phyloP scores from a whole-genome alignment of 2,329 filamentous ascomycete genomes.

The Venturia carpophila region DNA sequence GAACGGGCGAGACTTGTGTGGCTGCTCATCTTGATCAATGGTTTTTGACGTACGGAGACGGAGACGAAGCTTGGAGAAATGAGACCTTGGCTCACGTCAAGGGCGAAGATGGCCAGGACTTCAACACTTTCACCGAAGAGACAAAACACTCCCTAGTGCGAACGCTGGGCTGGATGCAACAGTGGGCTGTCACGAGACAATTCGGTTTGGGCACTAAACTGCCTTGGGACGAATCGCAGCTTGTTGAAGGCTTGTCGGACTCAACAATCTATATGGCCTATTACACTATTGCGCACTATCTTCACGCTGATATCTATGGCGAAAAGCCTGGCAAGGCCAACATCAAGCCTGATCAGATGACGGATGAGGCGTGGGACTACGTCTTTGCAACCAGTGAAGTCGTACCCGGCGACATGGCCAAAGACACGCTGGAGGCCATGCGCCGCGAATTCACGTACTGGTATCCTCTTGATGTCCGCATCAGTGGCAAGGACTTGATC shows the following conservation, averaged over 20 bases:
- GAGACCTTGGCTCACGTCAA: constrained; percentile 65
- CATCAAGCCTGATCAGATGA: constrained; percentile 78
- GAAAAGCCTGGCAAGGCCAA: constrained; percentile 59
- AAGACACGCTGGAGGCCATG: constrained; percentile 68
- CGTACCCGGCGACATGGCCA: constrained; percentile 62
- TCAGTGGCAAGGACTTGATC: constrained; percentile 87
- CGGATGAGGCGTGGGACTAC: constrained; percentile 93
- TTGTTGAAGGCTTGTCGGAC: constrained; percentile 88
- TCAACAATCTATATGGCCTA: constrained; percentile 83
- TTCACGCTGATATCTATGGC: constrained; percentile 84
- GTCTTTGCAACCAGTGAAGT: constrained; percentile 72
- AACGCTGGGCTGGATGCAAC: constrained; percentile 84
- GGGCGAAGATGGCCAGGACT: constrained; percentile 50
- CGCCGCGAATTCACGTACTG: constrained; percentile 92
- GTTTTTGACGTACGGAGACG: constrained; percentile 86
- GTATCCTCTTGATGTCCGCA: constrained; percentile 84
- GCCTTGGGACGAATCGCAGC: constrained; percentile 83
- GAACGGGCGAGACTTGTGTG: constrained; percentile 88
- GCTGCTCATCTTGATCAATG: constrained; percentile 92
- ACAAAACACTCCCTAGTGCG: constrained; percentile 60
- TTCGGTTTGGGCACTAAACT: constrained; percentile 91
- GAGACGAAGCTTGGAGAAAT: constrained; percentile 63
- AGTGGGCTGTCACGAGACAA: constrained; percentile 89
- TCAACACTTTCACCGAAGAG: constrained; percentile 69
- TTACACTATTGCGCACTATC: constrained; percentile 52